Percentiles rank a stretch among this genome's conserved stretches.
Evolutionary conservation across 257 asterid species (phyloP).

Genomic region (Gentiana macrophylla): DNA sequence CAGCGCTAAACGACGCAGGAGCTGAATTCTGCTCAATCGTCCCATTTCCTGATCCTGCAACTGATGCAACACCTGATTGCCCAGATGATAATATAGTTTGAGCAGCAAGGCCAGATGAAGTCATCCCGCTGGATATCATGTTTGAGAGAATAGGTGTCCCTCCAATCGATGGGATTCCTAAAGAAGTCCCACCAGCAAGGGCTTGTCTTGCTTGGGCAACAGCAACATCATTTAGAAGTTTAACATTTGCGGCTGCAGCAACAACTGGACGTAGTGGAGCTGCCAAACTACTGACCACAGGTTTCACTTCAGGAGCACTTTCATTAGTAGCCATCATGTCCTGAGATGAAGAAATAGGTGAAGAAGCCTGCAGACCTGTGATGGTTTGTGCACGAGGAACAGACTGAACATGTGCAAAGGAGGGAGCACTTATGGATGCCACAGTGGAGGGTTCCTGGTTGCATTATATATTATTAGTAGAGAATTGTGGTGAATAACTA

Average conservation of each 20-base stretch:
- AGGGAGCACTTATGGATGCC: slow-evolving; percentile 49
- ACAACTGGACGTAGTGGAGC: slow-evolving; percentile 61
- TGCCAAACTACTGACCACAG: slow-evolving; percentile 37
- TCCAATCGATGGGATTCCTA: slow-evolving; percentile 56
- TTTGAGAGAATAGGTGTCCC: slow-evolving; percentile 80
- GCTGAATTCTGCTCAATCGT: slow-evolving; percentile 47
- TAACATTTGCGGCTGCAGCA: slow-evolving; percentile 75
- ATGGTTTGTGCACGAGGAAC: slow-evolving; percentile 69
- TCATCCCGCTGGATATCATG: slow-evolving; percentile 81
- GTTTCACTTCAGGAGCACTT: slow-evolving; percentile 63
- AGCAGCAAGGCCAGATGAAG: slow-evolving; percentile 61
- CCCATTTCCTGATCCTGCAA: slow-evolving; percentile 41
- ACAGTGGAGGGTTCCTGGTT: slow-evolving; percentile 76
- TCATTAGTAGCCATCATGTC: slow-evolving; percentile 46
- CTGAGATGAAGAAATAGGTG: slow-evolving; percentile 74
- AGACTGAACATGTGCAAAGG: slow-evolving; percentile 58
- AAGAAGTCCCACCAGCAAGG: slow-evolving; percentile 66
- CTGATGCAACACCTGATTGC: slow-evolving; percentile 48
- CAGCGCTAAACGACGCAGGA: slow-evolving; percentile 52
- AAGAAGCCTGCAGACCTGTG: slow-evolving; percentile 66
- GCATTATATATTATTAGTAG: slow-evolving; percentile 9
- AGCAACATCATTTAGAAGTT: slow-evolving; percentile 62
- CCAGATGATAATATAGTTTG: slow-evolving; percentile 63
- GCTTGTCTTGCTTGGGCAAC: slow-evolving; percentile 86
- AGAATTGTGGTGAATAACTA: slow-evolving; percentile 4